Base-by-base conservation (phyloP, 176 grass and related monocot species). In the Lolium rigidum region DNA sequence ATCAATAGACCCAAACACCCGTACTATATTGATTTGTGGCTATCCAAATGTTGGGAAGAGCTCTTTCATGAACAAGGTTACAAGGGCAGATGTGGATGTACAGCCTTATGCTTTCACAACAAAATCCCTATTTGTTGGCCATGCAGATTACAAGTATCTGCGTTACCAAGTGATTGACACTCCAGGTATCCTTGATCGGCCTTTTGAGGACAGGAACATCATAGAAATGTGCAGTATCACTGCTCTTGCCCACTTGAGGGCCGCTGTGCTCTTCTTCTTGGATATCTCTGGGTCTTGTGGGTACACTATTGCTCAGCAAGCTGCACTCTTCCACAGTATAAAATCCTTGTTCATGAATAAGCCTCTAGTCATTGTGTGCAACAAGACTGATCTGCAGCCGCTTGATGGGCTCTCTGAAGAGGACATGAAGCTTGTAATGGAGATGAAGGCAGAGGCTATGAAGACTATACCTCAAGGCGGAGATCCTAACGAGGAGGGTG, bases 91-190 rank as follows among this genome's bases (percentile, higher is more conserved):
- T 84, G 93, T 95, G 20, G 93, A 95, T 11, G 93, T 95, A 57
- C 93, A 90, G 84, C 89, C 89, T 48, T 90, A 90, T 87, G 89
- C 89, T 73, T 90, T 90, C 31, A 90, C 89, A 83, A 90, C 89
- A 66, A 90, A 90, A 44, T 90, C 89, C 14, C 24, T 90, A 38
- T 87, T 90, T 74, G 80, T 95, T 70, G 94, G 94, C 44, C 94
- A 95, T 83, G 92, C 94, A 9, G 94, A 95, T 89, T 95, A 95
- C 77, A 95, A 93, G 76, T 95, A 92, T 55, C 84, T 95, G 39
- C 83, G 89, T 12, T 95, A 95, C 84, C 94, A 95, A 71, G 94
- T 95, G 55, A 93, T 95, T 5, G 94, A 95, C 89, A 95, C 94
- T 59, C 94, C 94, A 22, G 94, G 94, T 44, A 95, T 95, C 65